These are phyloP conservation scores for Amanita polypyramis DNA, from an alignment of 768 basidiomycete genomes.

Conservation along the genomic window DNA sequence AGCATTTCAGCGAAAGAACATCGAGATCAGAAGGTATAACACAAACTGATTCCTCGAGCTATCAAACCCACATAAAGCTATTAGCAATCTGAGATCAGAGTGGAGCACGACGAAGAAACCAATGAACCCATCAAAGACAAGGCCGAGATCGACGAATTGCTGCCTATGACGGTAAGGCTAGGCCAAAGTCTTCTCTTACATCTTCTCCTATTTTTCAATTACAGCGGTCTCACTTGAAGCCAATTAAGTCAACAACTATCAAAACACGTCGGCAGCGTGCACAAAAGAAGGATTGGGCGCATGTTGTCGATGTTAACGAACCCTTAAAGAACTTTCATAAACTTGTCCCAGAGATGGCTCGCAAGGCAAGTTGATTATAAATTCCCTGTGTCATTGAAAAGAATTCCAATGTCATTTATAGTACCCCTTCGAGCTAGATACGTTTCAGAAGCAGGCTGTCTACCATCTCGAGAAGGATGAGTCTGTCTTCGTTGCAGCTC, in stretches of 20 bases:
- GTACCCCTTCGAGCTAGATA: slow-evolving; percentile 99
- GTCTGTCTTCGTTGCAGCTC: slow-evolving; percentile 98
- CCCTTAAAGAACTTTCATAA: slow-evolving; percentile 83
- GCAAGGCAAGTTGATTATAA: slow-evolving; percentile 46
- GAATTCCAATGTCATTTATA: slow-evolving; percentile 17
- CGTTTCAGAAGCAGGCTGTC: slow-evolving; percentile 97
- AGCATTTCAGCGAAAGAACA: slow-evolving; percentile 14
- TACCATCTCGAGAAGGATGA: slow-evolving; percentile 97
- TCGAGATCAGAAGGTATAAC: slow-evolving; percentile 3
- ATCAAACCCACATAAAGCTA: background rate
- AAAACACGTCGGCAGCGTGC: slow-evolving; percentile 33
- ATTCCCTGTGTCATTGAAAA: background rate
- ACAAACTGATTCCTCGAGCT: background rate
- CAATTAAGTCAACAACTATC: slow-evolving; percentile 31
- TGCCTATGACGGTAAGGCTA: slow-evolving; percentile 45
- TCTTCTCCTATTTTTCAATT: background rate
- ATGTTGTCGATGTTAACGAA: slow-evolving; percentile 89
- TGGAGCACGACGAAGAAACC: slow-evolving; percentile 11
- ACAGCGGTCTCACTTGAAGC: slow-evolving; percentile 50
- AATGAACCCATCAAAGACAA: slow-evolving; percentile 6
- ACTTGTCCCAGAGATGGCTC: slow-evolving; percentile 94
- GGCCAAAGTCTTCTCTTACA: too few relatives aligned
- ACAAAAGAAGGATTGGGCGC: slow-evolving; percentile 94
- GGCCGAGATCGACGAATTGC: slow-evolving; percentile 69
- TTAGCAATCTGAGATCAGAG: slow-evolving; percentile 6